Evolutionary conservation across 768 basidiomycete genomes (phyloP).

Genomic region (Leccinellum luteum): DNA sequence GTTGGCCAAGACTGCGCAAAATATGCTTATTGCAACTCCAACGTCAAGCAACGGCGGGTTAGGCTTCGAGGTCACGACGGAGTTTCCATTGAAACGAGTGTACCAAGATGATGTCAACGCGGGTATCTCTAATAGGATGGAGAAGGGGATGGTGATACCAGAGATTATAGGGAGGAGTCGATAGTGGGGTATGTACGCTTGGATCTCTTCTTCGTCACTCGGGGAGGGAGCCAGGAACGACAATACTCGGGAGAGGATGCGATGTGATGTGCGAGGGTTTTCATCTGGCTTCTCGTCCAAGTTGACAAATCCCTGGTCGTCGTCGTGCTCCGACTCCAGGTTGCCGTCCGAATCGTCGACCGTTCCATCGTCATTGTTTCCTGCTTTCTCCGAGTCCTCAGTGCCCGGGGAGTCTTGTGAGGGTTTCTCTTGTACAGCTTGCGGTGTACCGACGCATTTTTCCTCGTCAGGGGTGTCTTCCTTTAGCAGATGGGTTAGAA

Average conservation of each 20-base stretch:
- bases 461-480: slow-evolving; percentile 20
- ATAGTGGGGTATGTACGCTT: slow-evolving; percentile 51
- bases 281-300: not conserved
- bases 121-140: slow-evolving; percentile 80
- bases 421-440: not conserved
- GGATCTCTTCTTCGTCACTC: slow-evolving; percentile 25
- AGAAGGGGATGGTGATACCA: slow-evolving; percentile 68
- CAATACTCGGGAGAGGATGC: slow-evolving; percentile 4
- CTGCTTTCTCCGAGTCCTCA: not conserved
- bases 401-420: not conserved
- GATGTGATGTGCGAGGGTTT: not conserved
- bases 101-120: slow-evolving; percentile 77
- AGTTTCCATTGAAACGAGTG: slow-evolving; percentile 44
- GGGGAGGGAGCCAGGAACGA: slow-evolving; percentile 18
- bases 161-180: slow-evolving; percentile 65
- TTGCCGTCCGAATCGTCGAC: slow-evolving; percentile 1
- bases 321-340: slow-evolving; percentile 7
- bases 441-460: not conserved
- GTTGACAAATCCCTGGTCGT: slow-evolving; percentile 8
- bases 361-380: not conserved
- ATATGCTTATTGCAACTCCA: slow-evolving; percentile 66
- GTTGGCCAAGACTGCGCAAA: slow-evolving; percentile 67
- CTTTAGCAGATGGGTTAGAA: slow-evolving; percentile 5
- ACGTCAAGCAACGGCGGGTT: slow-evolving; percentile 60
- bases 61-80: slow-evolving; percentile 43